Conservation (phyloP, 371 early-diverging fungal species). For the Rhizopus microsporus region DNA sequence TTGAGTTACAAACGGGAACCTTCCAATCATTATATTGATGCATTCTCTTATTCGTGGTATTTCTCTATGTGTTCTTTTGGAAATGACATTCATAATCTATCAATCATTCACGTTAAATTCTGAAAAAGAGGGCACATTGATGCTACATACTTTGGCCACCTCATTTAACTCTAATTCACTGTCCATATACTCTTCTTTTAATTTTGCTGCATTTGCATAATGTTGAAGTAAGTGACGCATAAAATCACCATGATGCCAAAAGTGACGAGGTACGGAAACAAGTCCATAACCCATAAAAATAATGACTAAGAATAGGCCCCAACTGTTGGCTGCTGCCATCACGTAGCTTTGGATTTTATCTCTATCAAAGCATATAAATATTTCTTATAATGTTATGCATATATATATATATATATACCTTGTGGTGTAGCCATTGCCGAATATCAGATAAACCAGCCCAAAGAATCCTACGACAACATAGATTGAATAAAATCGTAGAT, state of each 20-base stretch:
- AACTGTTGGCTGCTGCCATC: slow-evolving; percentile 93
- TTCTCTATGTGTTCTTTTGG: slow-evolving; percentile 21
- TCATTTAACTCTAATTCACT: slow-evolving; percentile 73
- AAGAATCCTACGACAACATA: slow-evolving; percentile 55
- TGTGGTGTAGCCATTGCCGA: slow-evolving; percentile 53
- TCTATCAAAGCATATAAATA: slow-evolving; percentile 30
- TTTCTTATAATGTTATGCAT: background rate
- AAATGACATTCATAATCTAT: slow-evolving; percentile 42
- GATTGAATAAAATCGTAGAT: slow-evolving; percentile 73
- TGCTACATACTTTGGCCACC: slow-evolving; percentile 56
- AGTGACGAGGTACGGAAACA: slow-evolving; percentile 82
- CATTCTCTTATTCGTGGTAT: slow-evolving; percentile 50
- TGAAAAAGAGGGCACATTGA: background rate
- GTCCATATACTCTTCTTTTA: slow-evolving; percentile 78
- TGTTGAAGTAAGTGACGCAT: slow-evolving; percentile 62
- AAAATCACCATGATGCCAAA: slow-evolving; percentile 78
- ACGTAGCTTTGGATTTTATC: slow-evolving; percentile 74
- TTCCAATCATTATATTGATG: slow-evolving; percentile 55
- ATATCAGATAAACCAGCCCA: slow-evolving; percentile 75
- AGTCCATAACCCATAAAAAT: slow-evolving; percentile 92
- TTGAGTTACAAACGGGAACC: slow-evolving; percentile 51
- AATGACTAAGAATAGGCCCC: slow-evolving; percentile 87
- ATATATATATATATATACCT: slow-evolving; percentile 21
- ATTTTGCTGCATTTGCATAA: slow-evolving; percentile 66
- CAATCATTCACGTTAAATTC: background rate